Percentiles rank a stretch among this genome's conserved stretches.
Evolutionary conservation across 1,139 yeast genomes (phyloP).

Genomic region (Blastobotrys illinoisensis): DNA sequence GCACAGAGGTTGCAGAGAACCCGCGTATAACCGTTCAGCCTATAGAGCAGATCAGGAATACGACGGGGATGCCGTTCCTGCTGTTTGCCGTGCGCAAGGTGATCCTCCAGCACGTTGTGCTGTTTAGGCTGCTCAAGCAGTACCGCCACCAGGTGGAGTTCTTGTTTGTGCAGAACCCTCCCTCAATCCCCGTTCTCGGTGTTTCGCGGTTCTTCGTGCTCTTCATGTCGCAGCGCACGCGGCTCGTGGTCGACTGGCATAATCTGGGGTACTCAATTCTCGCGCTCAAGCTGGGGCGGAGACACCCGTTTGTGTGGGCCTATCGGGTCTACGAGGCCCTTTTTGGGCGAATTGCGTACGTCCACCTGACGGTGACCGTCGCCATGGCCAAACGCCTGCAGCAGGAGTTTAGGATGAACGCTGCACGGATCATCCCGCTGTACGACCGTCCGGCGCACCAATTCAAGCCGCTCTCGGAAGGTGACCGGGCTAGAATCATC

Average conservation of each 20-base stretch:
- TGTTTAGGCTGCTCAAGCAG: constrained; percentile 45
- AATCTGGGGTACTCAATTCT: constrained; percentile 84
- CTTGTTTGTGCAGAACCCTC: constrained; percentile 83
- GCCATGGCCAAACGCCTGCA: constrained; percentile 61
- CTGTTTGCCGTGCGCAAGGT: constrained; percentile 60
- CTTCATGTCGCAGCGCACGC: constrained; percentile 51
- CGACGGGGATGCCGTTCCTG: constrained; percentile 45
- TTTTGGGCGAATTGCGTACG: constrained; percentile 58
- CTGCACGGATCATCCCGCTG: constrained; percentile 36
- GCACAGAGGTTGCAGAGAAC: constrained; percentile 24
- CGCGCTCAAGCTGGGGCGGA: constrained; percentile 51
- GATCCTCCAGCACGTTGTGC: constrained; percentile 44
- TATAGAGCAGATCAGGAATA: constrained; percentile 44
- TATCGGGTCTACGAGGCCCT: constrained; percentile 40
- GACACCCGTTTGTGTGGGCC: constrained; percentile 58
- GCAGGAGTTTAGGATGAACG: constrained; percentile 47
- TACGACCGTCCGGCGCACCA: constrained; percentile 46
- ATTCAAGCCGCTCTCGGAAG: constrained; percentile 47
- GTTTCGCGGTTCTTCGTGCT: constrained; percentile 53
- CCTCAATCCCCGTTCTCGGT: constrained; percentile 76
- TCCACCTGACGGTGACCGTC: constrained; percentile 76
- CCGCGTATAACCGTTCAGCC: constrained; percentile 27
- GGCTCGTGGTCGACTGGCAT: constrained; percentile 90
- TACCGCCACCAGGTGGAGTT: constrained; percentile 56
- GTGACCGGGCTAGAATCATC: constrained; percentile 37